These are phyloP conservation scores for Colletotrichum acutatum DNA, from an alignment of 2,329 filamentous ascomycete species.

Conservation along the genomic window DNA sequence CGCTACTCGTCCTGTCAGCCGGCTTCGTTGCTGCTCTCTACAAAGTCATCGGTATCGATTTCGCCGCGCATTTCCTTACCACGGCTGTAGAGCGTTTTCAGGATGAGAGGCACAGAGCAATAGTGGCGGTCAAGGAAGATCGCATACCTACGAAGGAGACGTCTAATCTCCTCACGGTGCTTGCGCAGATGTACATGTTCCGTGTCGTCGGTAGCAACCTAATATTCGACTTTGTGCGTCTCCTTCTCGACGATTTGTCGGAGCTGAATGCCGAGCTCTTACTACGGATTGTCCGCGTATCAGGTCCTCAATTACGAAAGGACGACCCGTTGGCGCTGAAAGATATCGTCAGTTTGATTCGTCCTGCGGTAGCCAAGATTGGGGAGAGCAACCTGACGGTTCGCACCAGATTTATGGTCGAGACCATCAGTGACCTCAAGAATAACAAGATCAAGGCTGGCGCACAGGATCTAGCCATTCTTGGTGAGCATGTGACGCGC, in stretches of 20 bases:
- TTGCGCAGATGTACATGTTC: conserved; percentile 92
- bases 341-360: conserved; percentile 85
- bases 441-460: conserved; percentile 90
- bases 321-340: conserved; percentile 91
- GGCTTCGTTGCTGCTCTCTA: conserved; percentile 91
- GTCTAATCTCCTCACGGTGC: conserved; percentile 82
- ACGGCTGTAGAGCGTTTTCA: conserved; percentile 81
- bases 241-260: conserved; percentile 78
- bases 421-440: conserved; percentile 93
- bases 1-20: conserved; percentile 89
- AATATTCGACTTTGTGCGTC: conserved; percentile 89
- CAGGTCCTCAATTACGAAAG: conserved; percentile 83
- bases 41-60: conserved; percentile 86
- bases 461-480: conserved; percentile 75
- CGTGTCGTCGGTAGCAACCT: conserved; percentile 85
- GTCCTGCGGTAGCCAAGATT: conserved; percentile 74
- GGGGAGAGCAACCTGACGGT: conserved; percentile 81
- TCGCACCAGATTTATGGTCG: conserved; percentile 96
- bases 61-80: conserved; percentile 88
- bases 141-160: conserved; percentile 64
- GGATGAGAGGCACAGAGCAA: conserved; percentile 65
- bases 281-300: conserved; percentile 83
- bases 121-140: conserved; percentile 44
- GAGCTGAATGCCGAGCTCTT: conserved; percentile 91
- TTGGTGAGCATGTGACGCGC: conserved; percentile 83